Evolutionary conservation across 495 filamentous ascomycete species (phyloP).

Genomic region (Aspergillus wentii): DNA sequence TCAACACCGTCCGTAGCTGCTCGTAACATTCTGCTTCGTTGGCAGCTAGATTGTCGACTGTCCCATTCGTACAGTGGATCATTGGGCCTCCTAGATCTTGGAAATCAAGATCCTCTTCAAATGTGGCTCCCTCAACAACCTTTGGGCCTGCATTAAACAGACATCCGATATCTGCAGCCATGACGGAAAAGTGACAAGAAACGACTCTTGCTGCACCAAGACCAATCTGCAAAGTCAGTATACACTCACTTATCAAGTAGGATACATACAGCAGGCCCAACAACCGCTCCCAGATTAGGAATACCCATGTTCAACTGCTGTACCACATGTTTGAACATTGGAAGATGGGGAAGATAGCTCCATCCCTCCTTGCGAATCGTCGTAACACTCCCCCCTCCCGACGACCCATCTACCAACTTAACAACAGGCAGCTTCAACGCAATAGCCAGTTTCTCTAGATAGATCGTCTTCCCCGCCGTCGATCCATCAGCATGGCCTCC

Average conservation of each 20-base stretch:
- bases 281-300: slow-evolving; percentile 56
- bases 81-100: slow-evolving; percentile 50
- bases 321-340: slow-evolving; percentile 43
- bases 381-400: slow-evolving; percentile 57
- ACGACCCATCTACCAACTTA: slow-evolving; percentile 59
- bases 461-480: slow-evolving; percentile 52
- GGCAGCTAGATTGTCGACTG: slow-evolving; percentile 58
- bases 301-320: slow-evolving; percentile 59
- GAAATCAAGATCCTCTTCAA: slow-evolving; percentile 55
- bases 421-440: slow-evolving; percentile 51
- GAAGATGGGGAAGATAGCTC: slow-evolving; percentile 53
- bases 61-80: slow-evolving; percentile 62
- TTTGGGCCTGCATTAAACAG: slow-evolving; percentile 62
- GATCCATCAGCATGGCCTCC: slow-evolving; percentile 60
- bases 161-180: slow-evolving; percentile 56
- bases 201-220: slow-evolving; percentile 58
- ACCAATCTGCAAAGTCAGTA: slow-evolving; percentile 40
- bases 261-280: slow-evolving; percentile 49
- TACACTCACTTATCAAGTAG: neutral
- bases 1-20: slow-evolving; percentile 51
- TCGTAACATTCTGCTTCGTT: slow-evolving; percentile 57
- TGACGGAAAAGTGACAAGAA: slow-evolving; percentile 60
- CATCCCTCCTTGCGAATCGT: slow-evolving; percentile 50
- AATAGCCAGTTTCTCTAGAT: slow-evolving; percentile 51
- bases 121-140: slow-evolving; percentile 56